Evolutionary conservation across 2,329 filamentous ascomycete genomes (phyloP), one percentile per base, ranked within the genome.

Genomic region (Aspergillus chevalieri): DNA sequence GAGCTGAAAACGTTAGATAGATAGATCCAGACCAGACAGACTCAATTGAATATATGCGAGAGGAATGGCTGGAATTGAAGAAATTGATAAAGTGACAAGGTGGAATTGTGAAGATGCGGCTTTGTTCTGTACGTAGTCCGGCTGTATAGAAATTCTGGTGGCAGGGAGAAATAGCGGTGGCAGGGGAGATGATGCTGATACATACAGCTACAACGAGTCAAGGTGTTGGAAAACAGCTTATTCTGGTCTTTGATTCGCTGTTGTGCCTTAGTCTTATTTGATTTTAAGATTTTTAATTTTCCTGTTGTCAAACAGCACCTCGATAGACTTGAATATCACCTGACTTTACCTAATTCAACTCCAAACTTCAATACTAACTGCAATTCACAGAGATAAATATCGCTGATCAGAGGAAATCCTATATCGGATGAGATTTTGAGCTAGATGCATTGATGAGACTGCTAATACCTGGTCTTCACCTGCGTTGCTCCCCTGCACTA

Each of bases 61-160:
- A 17, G 14, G 3, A 36, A 8, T 36, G 34, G 8, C 14, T 36
- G n/a, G n/a, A 17, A 33, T 39, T 46, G 36, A 34, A 49, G 46
- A 50, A 43, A 50, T 47, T 26, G 10, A 48, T 43, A 47, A 38
- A 38, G 34, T 15, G 30, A 50, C 48, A 52, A 44, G 50, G 52
- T 52, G 52, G 51, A 48, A 22, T 24, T 48, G 47, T 50, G 34
- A 38, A 6, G 10, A 30, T 30, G 26, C 9, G 12, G 9, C 3
- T 51, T 49, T 55, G 54, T 50, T 49, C 48, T 8, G 24, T 12
- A 10, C 26, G 26, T 10, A 15, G 4, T 22, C 21, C 4, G 3
- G 43, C 14, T n/a, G 15, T 19, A 17, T 33, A 44, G 51, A 63
- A 62, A 64, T 56, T 55, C 46, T 34, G 61, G 60, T 63, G 61